Percentiles rank a stretch among this genome's conserved stretches.
Evolutionary conservation across 78 protist species (phyloP).

Genomic region (Protostelium mycophagum): DNA sequence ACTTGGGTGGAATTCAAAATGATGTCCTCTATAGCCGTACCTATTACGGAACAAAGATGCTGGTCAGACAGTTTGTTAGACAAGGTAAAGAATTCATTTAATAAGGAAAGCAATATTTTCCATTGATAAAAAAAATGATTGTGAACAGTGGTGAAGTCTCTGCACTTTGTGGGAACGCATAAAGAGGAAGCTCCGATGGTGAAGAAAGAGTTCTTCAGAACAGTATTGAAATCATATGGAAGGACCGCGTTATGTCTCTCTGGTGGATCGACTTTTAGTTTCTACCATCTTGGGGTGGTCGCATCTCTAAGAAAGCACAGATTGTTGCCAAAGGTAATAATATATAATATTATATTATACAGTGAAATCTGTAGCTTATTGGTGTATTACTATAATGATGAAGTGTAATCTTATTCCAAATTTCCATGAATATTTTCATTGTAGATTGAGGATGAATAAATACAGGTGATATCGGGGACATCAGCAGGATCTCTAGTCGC

Average conservation of each 20-base stretch:
- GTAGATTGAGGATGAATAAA: neutral
- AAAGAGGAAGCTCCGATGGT: neutral
- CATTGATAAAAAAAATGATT: neutral
- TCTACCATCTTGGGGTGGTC: constrained; percentile 77
- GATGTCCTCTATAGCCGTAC: neutral
- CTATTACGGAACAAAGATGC: neutral
- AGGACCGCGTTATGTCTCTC: constrained; percentile 64
- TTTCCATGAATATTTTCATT: too few species aligned
- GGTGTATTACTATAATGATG: neutral
- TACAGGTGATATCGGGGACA: too few species aligned
- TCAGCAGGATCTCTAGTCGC: too few species aligned
- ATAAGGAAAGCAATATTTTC: too few species aligned
- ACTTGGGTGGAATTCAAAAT: neutral
- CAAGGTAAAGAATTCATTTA: neutral
- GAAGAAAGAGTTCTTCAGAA: constrained; percentile 27
- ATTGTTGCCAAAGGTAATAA: constrained; percentile 62
- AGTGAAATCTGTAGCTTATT: too few species aligned
- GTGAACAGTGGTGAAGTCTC: neutral
- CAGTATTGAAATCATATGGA: constrained; percentile 57
- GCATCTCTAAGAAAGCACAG: constrained; percentile 25
- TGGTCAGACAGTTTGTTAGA: neutral
- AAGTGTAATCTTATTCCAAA: too few species aligned
- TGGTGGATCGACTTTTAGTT: constrained; percentile 63
- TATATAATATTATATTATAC: too few species aligned
- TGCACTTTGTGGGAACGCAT: neutral